Evolutionary conservation across 1,284 basidiomycete genomes (phyloP).

Genomic region (Chalciporus sp.): DNA sequence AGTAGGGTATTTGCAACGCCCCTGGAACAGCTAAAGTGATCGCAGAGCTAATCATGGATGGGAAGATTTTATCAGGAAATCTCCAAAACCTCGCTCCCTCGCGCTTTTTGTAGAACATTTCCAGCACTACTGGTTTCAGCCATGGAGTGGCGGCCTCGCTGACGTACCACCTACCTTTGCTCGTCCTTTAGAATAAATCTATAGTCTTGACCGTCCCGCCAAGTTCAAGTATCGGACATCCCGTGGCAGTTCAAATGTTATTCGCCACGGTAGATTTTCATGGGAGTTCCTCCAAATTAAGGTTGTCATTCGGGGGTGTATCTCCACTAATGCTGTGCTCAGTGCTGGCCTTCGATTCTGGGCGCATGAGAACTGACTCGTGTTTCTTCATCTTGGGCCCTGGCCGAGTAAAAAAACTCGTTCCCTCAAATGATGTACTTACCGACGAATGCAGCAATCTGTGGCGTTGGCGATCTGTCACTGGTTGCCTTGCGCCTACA

Average conservation of each 20-base stretch:
- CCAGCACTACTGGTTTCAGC: background rate
- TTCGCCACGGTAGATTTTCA: background rate
- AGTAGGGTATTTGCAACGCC: constrained; percentile 71
- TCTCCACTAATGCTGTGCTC: background rate
- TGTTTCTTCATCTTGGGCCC: background rate
- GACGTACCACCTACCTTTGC: background rate
- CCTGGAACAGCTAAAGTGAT: constrained; percentile 67
- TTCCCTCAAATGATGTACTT: background rate
- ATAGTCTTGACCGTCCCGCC: no score
- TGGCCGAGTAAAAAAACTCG: background rate
- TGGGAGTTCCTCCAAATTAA: background rate
- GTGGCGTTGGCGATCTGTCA: background rate
- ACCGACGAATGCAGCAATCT: background rate
- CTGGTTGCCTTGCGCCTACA: background rate
- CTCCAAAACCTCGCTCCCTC: constrained; percentile 50
- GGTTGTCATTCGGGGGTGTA: background rate
- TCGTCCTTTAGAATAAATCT: background rate
- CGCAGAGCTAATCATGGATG: constrained; percentile 60
- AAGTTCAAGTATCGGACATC: background rate
- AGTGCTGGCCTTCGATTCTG: background rate
- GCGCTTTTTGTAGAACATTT: constrained; percentile 35
- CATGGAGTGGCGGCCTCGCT: background rate
- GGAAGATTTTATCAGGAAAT: constrained; percentile 52
- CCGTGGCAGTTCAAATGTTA: background rate
- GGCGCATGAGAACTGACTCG: background rate